These are phyloP conservation scores for Globisporangium mamillatum DNA, from an alignment of 352 stramenopile species.

Conservation along the genomic window DNA sequence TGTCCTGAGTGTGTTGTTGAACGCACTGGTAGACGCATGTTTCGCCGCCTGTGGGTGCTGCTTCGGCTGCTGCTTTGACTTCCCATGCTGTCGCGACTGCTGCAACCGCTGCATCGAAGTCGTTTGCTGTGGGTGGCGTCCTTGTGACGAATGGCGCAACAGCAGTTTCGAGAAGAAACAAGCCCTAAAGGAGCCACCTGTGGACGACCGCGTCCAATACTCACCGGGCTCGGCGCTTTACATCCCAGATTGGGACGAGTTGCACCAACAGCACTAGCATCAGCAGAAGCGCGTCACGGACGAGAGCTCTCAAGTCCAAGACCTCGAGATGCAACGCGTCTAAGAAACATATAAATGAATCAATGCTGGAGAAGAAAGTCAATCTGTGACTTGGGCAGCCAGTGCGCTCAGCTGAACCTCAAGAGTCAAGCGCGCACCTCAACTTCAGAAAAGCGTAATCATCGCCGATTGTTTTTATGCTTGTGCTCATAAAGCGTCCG, in stretches of 20 bases:
- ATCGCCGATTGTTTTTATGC: background rate
- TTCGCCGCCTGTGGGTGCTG: too few species aligned
- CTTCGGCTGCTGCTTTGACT: too few species aligned
- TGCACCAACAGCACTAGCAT: background rate
- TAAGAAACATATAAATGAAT: background rate
- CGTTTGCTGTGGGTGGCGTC: background rate
- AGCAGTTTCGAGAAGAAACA: background rate
- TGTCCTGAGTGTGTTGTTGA: too few species aligned
- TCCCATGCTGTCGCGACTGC: too few species aligned
- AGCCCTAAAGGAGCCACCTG: background rate
- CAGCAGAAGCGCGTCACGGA: background rate
- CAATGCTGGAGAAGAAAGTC: background rate
- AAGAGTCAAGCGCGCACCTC: background rate
- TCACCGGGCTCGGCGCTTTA: background rate
- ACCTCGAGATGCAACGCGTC: slow-evolving; percentile 12
- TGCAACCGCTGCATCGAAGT: too few species aligned
- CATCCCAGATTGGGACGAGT: background rate
- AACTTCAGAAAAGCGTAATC: background rate
- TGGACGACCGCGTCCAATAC: background rate
- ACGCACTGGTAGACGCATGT: too few species aligned
- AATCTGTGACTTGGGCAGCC: background rate
- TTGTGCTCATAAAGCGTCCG: background rate
- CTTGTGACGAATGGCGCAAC: background rate
- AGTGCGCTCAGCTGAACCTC: background rate
- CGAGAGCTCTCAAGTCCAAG: background rate